Conservation (phyloP, 805 yeast species). For the Candida morakotiae region DNA sequence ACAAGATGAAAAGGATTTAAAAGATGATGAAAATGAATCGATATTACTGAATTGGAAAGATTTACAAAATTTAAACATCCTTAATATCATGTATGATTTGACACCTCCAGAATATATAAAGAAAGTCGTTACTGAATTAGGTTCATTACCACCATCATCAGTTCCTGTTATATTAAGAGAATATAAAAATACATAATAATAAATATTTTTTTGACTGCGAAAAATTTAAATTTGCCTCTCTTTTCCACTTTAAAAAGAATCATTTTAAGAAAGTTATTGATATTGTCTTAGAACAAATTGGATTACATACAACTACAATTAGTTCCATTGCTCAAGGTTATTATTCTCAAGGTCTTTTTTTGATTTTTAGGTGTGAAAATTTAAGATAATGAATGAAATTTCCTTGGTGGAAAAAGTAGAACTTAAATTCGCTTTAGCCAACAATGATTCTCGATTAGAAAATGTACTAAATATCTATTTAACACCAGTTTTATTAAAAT, state of each 20-base stretch:
- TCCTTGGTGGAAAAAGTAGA: constrained; percentile 74
- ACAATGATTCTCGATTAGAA: constrained; percentile 61
- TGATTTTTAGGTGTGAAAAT: too few relatives aligned
- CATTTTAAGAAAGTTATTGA: too few relatives aligned
- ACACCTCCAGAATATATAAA: constrained; percentile 93
- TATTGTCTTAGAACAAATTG: too few relatives aligned
- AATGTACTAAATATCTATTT: constrained; percentile 57
- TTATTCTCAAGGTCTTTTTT: too few relatives aligned
- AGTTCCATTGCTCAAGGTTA: too few relatives aligned
- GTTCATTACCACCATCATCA: constrained; percentile 95
- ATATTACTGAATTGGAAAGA: constrained; percentile 62
- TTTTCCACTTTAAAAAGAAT: neutral
- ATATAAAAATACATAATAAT: constrained; percentile 50
- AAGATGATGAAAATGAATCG: constrained; percentile 22
- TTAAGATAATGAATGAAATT: constrained; percentile 50
- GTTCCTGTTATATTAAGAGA: constrained; percentile 96
- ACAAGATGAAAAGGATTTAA: constrained; percentile 13
- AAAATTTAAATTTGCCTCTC: neutral
- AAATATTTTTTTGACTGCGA: neutral
- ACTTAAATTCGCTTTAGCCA: constrained; percentile 73
- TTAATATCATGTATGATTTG: constrained; percentile 86
- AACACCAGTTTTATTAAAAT: constrained; percentile 73
- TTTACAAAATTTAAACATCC: constrained; percentile 60
- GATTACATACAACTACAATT: too few relatives aligned
- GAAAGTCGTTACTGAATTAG: constrained; percentile 93